Conservation (phyloP, 2,329 filamentous ascomycete genomes). For the Aspergillus sp. region DNA sequence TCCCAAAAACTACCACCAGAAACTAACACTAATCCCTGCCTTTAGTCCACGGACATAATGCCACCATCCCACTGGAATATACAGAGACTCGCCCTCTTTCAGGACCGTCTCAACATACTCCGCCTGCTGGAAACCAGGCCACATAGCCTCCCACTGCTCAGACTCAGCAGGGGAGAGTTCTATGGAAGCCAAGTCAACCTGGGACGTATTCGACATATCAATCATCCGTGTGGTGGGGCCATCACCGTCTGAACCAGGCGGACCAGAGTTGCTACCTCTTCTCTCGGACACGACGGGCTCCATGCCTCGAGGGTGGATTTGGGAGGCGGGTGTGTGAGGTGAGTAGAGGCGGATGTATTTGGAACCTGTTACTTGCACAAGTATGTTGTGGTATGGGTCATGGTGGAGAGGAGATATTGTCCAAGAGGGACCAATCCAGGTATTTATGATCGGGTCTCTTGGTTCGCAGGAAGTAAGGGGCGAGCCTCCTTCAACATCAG, state of each 20-base stretch:
- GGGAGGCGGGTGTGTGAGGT: slow-evolving; percentile 56
- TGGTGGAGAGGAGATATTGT: slow-evolving; percentile 94
- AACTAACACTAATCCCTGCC: slow-evolving; percentile 90
- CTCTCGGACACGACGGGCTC: slow-evolving; percentile 29
- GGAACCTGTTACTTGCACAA: slow-evolving; percentile 81
- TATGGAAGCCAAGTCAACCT: slow-evolving; percentile 70
- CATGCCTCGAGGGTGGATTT: slow-evolving; percentile 41
- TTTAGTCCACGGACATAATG: slow-evolving; percentile 88
- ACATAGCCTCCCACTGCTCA: slow-evolving; percentile 46
- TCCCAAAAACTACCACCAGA: slow-evolving; percentile 79
- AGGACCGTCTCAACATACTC: slow-evolving; percentile 75
- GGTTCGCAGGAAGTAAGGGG: slow-evolving; percentile 17
- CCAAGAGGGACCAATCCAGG: slow-evolving; percentile 85
- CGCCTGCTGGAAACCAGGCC: slow-evolving; percentile 58
- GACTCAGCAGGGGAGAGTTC: slow-evolving; percentile 53
- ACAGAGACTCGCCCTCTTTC: slow-evolving; percentile 77
- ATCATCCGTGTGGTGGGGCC: slow-evolving; percentile 44
- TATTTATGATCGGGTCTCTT: slow-evolving; percentile 70
- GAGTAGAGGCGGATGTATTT: slow-evolving; percentile 92
- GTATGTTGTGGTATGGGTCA: slow-evolving; percentile 89
- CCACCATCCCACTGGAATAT: slow-evolving; percentile 96
- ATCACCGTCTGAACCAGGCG: not conserved
- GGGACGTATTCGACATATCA: slow-evolving; percentile 90
- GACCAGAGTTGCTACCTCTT: not conserved
- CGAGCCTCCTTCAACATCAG: not conserved